A percentile compares a stretch with the other conserved stretches of the same genome.
Evolutionary conservation across 2,329 filamentous ascomycete species (phyloP).

Genomic region (Monilinia aucupariae): DNA sequence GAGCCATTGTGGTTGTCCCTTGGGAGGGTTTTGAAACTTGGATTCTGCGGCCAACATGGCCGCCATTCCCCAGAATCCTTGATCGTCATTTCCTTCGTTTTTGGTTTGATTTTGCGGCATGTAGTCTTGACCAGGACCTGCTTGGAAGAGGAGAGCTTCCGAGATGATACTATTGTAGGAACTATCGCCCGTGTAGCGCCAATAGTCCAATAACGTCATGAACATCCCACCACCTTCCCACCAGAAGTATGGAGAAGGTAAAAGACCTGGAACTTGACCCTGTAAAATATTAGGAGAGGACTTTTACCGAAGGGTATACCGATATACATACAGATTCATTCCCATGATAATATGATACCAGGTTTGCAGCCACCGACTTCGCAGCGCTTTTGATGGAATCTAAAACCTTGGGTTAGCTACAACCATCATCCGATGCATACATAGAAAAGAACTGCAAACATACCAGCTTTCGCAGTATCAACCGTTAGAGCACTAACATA

Average conservation of each 20-base stretch:
- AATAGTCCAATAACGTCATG: conserved; percentile 71
- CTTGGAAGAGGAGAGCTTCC: conserved; percentile 67
- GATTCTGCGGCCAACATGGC: conserved; percentile 66
- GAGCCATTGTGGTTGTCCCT: conserved; percentile 57
- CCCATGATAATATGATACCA: conserved; percentile 49
- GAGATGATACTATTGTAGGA: conserved; percentile 58
- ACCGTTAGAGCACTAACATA: conserved; percentile 25
- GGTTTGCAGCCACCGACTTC: conserved; percentile 40
- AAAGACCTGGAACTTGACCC: conserved; percentile 44
- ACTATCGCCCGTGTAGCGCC: conserved; percentile 71
- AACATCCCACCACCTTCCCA: conserved; percentile 69
- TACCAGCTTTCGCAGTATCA: conserved; percentile 29
- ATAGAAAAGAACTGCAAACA: background rate
- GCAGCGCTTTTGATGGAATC: conserved; percentile 36
- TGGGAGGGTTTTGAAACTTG: conserved; percentile 52
- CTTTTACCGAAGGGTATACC: conserved; percentile 37
- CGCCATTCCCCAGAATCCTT: conserved; percentile 66
- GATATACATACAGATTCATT: conserved; percentile 41
- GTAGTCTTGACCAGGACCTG: conserved; percentile 64
- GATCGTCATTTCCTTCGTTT: conserved; percentile 61
- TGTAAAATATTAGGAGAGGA: conserved; percentile 40
- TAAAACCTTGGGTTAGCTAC: conserved; percentile 17
- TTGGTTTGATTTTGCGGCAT: conserved; percentile 69
- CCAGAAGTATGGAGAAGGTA: conserved; percentile 47
- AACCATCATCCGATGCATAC: background rate